Evolutionary conservation across 1,139 yeast genomes (phyloP), one percentile per base, ranked within the genome.

Genomic region (Debaryomyces sp.): DNA sequence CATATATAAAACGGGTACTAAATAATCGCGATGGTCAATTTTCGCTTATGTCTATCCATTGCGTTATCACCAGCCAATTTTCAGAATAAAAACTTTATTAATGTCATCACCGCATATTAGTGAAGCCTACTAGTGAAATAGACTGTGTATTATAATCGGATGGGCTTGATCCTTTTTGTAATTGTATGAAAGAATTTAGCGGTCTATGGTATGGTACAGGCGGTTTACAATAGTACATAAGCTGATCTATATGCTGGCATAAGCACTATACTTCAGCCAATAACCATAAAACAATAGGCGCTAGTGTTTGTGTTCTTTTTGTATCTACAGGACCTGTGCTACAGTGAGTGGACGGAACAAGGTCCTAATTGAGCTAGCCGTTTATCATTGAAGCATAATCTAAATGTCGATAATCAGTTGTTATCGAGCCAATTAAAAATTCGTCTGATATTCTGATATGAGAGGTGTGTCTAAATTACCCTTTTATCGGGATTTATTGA

Each of bases 371-470:
- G 38, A 35, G 38, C 17, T 12, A 35, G 22, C 38, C 13, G 38
- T 21, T 35, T 35, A 21, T 18, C 38, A 35, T 17, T 35, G 26
- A 35, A 35, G 38, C 37, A 34, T 34, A 35, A 21, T 21, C 38
- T 35, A 34, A 5, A 34, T n/a, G 22, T 34, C 24, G 17, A 13
- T 39, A 39, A 27, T 39, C 26, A 27, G 26, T 32, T 23, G 37
- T 44, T 44, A 44, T 44, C 47, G 41, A 44, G 23, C 47, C 47
- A 44, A 44, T 44, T 12, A 44, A 13, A 30, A 10, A 10, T 21
- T 13, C 15, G 26, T 6, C 30, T 30, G 39, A 23, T 44, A 44
- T 44, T 21, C 21, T 13, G 43, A 13, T 44, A 29, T 4, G 18
- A 32, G 24, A 21, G 47, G 47, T 32, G 36, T 29, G 8, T 6